Percentiles rank a stretch among this genome's conserved stretches.
Conservation (phyloP, 441 rosid species). For the Kokia cookei region DNA sequence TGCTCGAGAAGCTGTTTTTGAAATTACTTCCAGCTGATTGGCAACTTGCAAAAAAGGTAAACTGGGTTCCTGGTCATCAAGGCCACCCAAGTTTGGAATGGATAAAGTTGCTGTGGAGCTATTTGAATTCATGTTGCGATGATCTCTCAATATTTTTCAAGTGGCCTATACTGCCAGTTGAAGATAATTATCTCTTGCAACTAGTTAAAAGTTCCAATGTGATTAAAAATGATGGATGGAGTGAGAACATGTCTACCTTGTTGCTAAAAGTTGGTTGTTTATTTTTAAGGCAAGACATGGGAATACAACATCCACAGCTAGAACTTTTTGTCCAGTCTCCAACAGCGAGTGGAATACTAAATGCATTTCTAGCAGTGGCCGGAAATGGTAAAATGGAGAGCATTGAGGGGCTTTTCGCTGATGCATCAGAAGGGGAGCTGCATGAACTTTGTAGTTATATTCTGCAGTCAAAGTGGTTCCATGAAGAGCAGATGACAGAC, state of each 20-base stretch:
- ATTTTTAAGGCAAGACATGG: constrained; percentile 68
- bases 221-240: constrained; percentile 86
- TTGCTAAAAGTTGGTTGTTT: constrained; percentile 84
- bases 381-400: constrained; percentile 44
- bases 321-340: constrained; percentile 88
- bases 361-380: constrained; percentile 74
- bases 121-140: constrained; percentile 73
- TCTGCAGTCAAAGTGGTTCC: constrained; percentile 98
- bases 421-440: constrained; percentile 81
- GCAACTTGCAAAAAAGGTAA: constrained; percentile 71
- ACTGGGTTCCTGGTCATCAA: constrained; percentile 76
- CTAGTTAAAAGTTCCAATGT: constrained; percentile 75
- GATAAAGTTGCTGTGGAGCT: constrained; percentile 81
- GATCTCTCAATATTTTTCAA: constrained; percentile 83
- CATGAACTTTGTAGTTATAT: constrained; percentile 88
- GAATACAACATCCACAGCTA: constrained; percentile 79
- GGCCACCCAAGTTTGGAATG: constrained; percentile 89
- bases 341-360: constrained; percentile 80
- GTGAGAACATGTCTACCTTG: constrained; percentile 92
- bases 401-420: constrained; percentile 51
- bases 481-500: constrained; percentile 68
- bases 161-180: constrained; percentile 99
- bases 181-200: constrained; percentile 60
- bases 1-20: constrained; percentile 84
- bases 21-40: constrained; percentile 92